These are phyloP conservation scores for Lagerstroemia speciosa DNA, from an alignment of 345 rosid genomes.

Conservation along the genomic window DNA sequence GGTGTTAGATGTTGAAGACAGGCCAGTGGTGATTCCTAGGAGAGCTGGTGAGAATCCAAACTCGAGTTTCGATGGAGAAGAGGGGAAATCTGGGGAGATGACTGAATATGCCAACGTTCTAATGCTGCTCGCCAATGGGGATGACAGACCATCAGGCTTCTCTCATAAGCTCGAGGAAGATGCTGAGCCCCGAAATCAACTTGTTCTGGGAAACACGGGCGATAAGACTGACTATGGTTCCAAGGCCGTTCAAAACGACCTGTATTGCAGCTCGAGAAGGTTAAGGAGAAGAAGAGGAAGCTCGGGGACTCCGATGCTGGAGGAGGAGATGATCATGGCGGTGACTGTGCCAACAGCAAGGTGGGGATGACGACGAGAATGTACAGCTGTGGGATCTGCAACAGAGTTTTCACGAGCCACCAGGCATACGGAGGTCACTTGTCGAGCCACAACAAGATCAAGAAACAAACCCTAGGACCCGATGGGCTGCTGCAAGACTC, in stretches of 20 bases:
- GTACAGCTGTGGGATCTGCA: slow-evolving; percentile 30
- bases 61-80: neutral
- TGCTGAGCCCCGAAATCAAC: neutral
- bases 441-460: slow-evolving; percentile 44
- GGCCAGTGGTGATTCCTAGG: neutral
- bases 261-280: neutral
- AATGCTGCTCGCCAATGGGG: neutral
- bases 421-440: slow-evolving; percentile 52
- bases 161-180: neutral
- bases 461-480: neutral
- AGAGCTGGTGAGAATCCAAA: too few species aligned
- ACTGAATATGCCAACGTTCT: neutral
- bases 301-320: neutral
- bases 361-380: slow-evolving; percentile 25
- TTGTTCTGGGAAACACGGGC: too few species aligned
- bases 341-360: slow-evolving; percentile 4
- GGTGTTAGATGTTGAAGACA: neutral
- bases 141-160: neutral
- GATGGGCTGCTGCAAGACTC: neutral
- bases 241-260: too few species aligned
- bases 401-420: slow-evolving; percentile 32
- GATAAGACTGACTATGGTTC: too few species aligned
- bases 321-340: neutral
- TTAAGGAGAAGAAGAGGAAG: neutral
- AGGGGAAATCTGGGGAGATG: neutral